phyloP scores from a whole-genome alignment of 495 filamentous ascomycete species.

The Neurospora sp. region DNA sequence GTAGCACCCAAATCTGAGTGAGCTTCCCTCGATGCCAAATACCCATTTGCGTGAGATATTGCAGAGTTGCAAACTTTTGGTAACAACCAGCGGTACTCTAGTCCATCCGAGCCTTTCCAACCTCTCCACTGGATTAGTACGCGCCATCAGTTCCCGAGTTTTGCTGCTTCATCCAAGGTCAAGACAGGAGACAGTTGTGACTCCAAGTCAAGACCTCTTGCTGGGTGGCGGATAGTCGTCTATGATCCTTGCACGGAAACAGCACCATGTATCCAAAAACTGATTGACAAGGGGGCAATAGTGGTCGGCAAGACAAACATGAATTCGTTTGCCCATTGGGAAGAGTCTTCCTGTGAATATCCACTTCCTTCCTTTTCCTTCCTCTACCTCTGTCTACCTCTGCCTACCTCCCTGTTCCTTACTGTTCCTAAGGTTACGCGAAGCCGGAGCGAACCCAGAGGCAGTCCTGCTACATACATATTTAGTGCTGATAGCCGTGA shows the following conservation, averaged over 20 bases:
- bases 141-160: neutral
- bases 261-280: conserved; percentile 38
- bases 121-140: neutral
- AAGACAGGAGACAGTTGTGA: neutral
- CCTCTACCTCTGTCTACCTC: no score
- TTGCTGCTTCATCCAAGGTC: neutral
- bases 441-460: no score
- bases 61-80: neutral
- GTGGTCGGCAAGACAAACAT: conserved; percentile 51
- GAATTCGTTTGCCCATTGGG: conserved; percentile 49
- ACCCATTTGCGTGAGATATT: neutral
- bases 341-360: conserved; percentile 9
- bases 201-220: neutral
- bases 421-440: no score
- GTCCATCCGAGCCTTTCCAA: neutral
- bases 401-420: no score
- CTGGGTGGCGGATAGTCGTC: conserved; percentile 12
- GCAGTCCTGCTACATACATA: no score
- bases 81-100: neutral
- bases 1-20: neutral
- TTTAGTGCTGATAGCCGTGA: no score
- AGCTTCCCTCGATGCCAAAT: neutral
- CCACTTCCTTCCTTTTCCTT: no score
- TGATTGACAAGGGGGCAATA: conserved; percentile 49
- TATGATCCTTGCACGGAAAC: conserved; percentile 39